phyloP scores from a whole-genome alignment of 208 protist genomes.

The Wallacemonas rigidus region DNA sequence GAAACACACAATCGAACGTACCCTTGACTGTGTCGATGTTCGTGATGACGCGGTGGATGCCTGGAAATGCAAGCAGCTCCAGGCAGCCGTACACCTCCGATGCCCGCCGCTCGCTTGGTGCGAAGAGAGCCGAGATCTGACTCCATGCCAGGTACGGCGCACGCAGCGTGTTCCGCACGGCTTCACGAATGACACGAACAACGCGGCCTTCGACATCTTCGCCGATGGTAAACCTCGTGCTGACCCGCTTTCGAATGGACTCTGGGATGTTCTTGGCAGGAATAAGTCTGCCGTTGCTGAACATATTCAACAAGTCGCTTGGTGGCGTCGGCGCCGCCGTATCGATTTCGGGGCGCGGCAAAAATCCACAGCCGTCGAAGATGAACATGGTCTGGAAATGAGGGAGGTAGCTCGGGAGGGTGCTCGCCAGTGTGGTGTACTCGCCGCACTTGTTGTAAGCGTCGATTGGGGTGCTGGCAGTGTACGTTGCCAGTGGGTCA shows the following conservation, averaged over 20 bases:
- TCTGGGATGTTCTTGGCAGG: conserved; percentile 20
- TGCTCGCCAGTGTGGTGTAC: conserved; percentile 29
- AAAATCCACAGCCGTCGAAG: conserved; percentile 59
- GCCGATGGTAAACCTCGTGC: conserved; percentile 70
- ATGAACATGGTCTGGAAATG: conserved; percentile 54
- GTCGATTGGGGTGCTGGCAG: conserved; percentile 61
- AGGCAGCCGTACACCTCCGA: conserved; percentile 81
- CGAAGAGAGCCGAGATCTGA: conserved; percentile 80
- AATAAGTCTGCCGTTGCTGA: conserved; percentile 17
- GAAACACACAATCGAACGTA: conserved; percentile 73
- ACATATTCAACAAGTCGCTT: conserved; percentile 11
- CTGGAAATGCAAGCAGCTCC: conserved; percentile 86
- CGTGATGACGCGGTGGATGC: conserved; percentile 83
- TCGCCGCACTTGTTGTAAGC: conserved; percentile 64
- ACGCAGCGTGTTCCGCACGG: conserved; percentile 63
- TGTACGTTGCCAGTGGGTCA: conserved; percentile 67
- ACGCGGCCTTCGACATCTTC: conserved; percentile 82
- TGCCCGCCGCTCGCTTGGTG: conserved; percentile 37
- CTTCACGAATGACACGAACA: conserved; percentile 53
- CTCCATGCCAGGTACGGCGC: conserved; percentile 87
- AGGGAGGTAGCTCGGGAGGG: conserved; percentile 25
- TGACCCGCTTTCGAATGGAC: conserved; percentile 42
- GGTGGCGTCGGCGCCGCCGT: conserved; percentile 12
- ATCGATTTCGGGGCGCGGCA: conserved; percentile 23
- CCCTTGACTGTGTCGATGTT: conserved; percentile 60